phyloP scores from a whole-genome alignment of 2,329 filamentous ascomycete species.

The Colletotrichum sp. region DNA sequence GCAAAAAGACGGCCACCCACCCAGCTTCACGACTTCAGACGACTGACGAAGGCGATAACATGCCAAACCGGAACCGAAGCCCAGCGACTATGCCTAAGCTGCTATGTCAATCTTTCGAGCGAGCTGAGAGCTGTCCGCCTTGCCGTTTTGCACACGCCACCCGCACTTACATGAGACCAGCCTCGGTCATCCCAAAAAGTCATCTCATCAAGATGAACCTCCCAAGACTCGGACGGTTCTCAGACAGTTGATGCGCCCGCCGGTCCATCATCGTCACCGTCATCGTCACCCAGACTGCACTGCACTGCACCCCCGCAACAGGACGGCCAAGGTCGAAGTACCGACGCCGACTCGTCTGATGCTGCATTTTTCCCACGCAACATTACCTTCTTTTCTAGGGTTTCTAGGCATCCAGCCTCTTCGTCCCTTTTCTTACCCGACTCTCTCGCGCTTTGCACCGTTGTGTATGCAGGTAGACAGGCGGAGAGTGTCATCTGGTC shows the following conservation, averaged over 20 bases:
- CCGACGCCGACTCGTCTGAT: not conserved
- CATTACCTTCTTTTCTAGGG: rapidly evolving
- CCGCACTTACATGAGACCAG: not conserved
- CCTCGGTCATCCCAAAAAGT: not conserved
- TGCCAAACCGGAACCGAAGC: not conserved
- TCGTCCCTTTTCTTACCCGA: not conserved
- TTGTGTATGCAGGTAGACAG: not conserved
- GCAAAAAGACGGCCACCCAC: slow-evolving; percentile 1
- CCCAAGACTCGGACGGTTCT: not conserved
- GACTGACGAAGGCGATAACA: not conserved
- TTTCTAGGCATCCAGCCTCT: not conserved
- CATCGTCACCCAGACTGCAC: not conserved
- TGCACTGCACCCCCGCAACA: not conserved
- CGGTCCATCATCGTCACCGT: not conserved
- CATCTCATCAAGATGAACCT: not conserved
- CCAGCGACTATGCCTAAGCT: not conserved
- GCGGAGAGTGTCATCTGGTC: not conserved
- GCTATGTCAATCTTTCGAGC: not conserved
- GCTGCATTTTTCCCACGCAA: not conserved
- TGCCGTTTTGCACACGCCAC: not conserved
- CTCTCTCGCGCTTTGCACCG: not conserved
- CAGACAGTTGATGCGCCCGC: not conserved
- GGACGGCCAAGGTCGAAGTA: not conserved
- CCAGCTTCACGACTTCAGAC: not conserved
- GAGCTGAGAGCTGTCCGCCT: not conserved